A percentile compares a stretch with the other conserved stretches of the same genome.
Evolutionary conservation across 768 basidiomycete species (phyloP).

Genomic region (Auriculariales sp.): DNA sequence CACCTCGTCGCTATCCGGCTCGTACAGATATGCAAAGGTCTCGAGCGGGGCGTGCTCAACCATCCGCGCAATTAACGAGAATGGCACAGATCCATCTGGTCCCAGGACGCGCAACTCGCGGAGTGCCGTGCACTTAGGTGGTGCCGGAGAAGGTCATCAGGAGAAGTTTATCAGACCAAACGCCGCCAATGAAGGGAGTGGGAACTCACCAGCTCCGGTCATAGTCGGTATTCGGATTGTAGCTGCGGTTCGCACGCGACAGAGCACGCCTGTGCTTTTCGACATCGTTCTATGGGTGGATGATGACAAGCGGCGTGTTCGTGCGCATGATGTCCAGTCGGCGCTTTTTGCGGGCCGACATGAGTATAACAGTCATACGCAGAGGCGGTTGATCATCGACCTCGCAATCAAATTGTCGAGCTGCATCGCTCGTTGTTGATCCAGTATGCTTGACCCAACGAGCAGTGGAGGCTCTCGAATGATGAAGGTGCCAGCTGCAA

Average conservation of each 20-base stretch:
- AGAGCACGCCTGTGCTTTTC: background rate
- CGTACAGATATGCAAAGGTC: too few relatives aligned
- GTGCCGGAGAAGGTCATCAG: too few relatives aligned
- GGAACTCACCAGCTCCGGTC: background rate
- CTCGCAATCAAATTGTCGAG: background rate
- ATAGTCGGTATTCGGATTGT: background rate
- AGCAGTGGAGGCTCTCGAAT: slow-evolving; percentile 16
- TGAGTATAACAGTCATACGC: background rate
- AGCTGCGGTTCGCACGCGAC: background rate
- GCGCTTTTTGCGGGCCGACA: too few relatives aligned
- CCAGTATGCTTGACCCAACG: slow-evolving; percentile 3
- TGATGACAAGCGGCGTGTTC: background rate
- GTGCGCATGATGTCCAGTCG: background rate
- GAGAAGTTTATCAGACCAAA: too few relatives aligned
- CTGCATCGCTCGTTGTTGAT: too few relatives aligned
- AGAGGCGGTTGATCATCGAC: background rate
- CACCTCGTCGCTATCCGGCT: too few relatives aligned
- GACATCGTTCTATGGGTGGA: background rate
- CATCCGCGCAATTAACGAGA: too few relatives aligned
- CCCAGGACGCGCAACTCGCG: too few relatives aligned
- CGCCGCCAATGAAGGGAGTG: too few relatives aligned
- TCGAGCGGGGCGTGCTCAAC: too few relatives aligned
- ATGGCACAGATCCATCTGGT: too few relatives aligned
- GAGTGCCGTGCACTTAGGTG: too few relatives aligned
- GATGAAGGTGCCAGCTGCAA: slow-evolving; percentile 15